Evolutionary conservation across 1,284 basidiomycete species (phyloP).

Genomic region (Wallemia mellicola): DNA sequence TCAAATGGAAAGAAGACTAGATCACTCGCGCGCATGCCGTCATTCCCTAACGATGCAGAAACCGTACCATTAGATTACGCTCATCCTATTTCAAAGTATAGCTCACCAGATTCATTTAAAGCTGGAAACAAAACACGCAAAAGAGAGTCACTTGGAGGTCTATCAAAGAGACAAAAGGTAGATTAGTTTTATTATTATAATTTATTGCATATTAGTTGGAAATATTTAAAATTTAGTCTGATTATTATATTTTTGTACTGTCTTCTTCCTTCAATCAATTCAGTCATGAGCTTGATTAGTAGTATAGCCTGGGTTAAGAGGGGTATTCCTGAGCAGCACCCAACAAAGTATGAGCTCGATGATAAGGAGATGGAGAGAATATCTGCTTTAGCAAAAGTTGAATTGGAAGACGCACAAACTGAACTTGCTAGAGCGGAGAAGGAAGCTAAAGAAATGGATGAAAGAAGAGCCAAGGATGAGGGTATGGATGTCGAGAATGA

Average conservation of each 20-base stretch:
- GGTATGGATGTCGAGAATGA: conserved; percentile 19
- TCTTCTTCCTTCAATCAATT: not conserved
- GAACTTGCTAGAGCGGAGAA: conserved; percentile 56
- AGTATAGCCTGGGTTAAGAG: conserved; percentile 43
- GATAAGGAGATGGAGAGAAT: conserved; percentile 72
- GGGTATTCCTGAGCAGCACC: conserved; percentile 44
- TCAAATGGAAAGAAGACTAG: not conserved
- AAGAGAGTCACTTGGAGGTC: not conserved
- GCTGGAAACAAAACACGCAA: not conserved
- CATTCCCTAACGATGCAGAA: not conserved
- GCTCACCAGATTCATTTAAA: not conserved
- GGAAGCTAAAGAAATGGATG: conserved; percentile 40
- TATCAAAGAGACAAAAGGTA: not conserved
- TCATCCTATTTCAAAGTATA: not conserved
- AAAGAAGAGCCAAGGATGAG: conserved; percentile 26
- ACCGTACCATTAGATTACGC: not conserved
- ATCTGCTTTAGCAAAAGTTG: conserved; percentile 54
- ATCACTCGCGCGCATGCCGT: not conserved
- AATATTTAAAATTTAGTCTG: not conserved
- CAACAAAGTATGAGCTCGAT: conserved; percentile 67
- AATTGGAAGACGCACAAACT: conserved; percentile 56
- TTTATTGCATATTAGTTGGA: not conserved
- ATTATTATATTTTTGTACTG: not conserved
- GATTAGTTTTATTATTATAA: no score
- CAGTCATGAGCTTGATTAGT: conserved; percentile 19